Conservation (phyloP, 2,329 filamentous ascomycete species). For the Fusarium aywerte region DNA sequence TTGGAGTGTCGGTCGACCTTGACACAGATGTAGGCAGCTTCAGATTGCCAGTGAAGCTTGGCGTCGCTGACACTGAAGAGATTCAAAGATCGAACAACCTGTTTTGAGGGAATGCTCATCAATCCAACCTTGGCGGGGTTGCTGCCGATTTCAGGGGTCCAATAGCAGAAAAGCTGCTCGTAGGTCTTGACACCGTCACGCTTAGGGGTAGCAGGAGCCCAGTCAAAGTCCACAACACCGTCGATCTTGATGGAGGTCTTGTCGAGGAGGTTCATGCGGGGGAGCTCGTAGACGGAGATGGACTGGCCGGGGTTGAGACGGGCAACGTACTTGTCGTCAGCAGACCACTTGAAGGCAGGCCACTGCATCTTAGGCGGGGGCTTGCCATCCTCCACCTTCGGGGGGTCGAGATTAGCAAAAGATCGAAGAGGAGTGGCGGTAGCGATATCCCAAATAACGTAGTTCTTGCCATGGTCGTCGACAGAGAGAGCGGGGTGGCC, state of each 20-base stretch:
- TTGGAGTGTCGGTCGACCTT: constrained; percentile 99
- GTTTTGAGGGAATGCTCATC: constrained; percentile 95
- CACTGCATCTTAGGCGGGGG: constrained; percentile 87
- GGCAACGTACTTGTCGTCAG: constrained; percentile 96
- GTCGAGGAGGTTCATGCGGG: constrained; percentile 88
- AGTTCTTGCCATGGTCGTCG: constrained; percentile 99
- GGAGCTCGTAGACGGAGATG: constrained; percentile 91
- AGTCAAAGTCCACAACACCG: constrained; percentile 97
- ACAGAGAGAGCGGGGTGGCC: constrained; percentile 84
- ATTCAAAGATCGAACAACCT: constrained; percentile 93
- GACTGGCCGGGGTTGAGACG: constrained; percentile 87
- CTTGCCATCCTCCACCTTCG: constrained; percentile 70
- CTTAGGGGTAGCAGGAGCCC: constrained; percentile 85
- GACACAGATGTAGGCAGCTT: constrained; percentile 92
- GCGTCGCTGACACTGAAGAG: constrained; percentile 98
- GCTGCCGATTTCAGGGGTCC: constrained; percentile 97
- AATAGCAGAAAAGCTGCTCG: constrained; percentile 97
- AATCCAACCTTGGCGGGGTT: constrained; percentile 97
- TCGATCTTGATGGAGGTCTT: constrained; percentile 96
- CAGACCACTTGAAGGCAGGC: constrained; percentile 99
- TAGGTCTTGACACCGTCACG: constrained; percentile 89
- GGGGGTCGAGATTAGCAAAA: constrained; percentile 88
- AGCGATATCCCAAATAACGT: constrained; percentile 97
- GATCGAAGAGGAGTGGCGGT: constrained; percentile 91
- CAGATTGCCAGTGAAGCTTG: constrained; percentile 98